Evolutionary conservation across 2,329 filamentous ascomycete species (phyloP).

Genomic region (Penicillium polonicum): DNA sequence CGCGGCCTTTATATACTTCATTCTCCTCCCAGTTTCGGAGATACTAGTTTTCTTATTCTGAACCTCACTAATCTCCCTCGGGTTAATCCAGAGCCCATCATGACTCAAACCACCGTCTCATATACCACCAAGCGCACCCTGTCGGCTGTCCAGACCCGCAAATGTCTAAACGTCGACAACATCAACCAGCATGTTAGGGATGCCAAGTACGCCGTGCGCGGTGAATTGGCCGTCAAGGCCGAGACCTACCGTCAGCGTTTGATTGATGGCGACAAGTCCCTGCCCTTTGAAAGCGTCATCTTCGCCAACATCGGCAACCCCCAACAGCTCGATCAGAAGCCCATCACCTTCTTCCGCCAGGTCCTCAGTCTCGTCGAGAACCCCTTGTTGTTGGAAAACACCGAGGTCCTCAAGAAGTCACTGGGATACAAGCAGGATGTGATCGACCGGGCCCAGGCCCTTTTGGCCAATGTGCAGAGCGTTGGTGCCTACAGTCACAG

Average conservation of each 20-base stretch:
- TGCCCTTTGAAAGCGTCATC: conserved; percentile 89
- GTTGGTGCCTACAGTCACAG: conserved; percentile 97
- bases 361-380: conserved; percentile 92
- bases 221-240: conserved; percentile 89
- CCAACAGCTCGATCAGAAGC: conserved; percentile 98
- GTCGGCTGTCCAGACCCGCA: conserved; percentile 42
- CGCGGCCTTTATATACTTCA: neutral
- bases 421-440: conserved; percentile 91
- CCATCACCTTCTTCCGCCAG: conserved; percentile 98
- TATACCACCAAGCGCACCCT: conserved; percentile 42
- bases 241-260: conserved; percentile 83
- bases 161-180: conserved; percentile 71
- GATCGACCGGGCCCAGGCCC: conserved; percentile 74
- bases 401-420: conserved; percentile 69
- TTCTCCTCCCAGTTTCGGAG: neutral
- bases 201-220: conserved; percentile 94
- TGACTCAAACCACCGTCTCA: conserved; percentile 29
- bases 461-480: conserved; percentile 80
- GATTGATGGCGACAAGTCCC: conserved; percentile 48
- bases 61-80: conserved; percentile 16
- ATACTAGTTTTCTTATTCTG: conserved; percentile 1
- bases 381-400: conserved; percentile 76
- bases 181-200: conserved; percentile 87
- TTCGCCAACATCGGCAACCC: conserved; percentile 99
- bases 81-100: conserved; percentile 28